Conservation (phyloP, 2,329 filamentous ascomycete species). For the Allantophomopsis lycopodina region DNA sequence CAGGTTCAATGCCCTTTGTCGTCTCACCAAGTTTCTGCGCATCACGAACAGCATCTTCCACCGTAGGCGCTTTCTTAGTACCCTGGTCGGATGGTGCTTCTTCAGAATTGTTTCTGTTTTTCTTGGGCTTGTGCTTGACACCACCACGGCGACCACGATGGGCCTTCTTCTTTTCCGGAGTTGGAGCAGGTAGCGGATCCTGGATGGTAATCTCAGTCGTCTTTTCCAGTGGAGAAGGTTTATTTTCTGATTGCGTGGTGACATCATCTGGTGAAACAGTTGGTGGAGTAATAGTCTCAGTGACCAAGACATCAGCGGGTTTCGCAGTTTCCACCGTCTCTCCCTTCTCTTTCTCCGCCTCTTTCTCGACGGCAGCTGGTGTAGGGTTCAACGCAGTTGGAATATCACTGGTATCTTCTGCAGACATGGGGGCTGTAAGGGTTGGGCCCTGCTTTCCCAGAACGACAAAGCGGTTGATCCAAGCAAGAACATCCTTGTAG, state of each 20-base stretch:
- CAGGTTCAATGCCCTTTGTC: constrained; percentile 41
- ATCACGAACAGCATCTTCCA: constrained; percentile 45
- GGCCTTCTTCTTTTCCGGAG: constrained; percentile 48
- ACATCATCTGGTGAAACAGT: constrained; percentile 15
- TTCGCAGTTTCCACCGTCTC: background rate
- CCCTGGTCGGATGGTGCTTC: constrained; percentile 19
- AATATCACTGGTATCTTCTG: background rate
- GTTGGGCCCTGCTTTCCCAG: constrained; percentile 1
- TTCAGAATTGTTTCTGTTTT: constrained; percentile 27
- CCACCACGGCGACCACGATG: constrained; percentile 62
- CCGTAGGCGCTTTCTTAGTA: constrained; percentile 22
- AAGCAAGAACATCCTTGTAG: constrained; percentile 11
- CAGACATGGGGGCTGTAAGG: background rate
- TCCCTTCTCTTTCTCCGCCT: background rate
- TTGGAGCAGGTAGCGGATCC: background rate
- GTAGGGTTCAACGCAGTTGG: background rate
- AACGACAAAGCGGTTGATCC: constrained; percentile 8
- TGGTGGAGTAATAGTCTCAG: constrained; percentile 20
- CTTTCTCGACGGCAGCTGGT: background rate
- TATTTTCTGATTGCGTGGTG: constrained; percentile 10
- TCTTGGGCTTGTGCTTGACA: constrained; percentile 44
- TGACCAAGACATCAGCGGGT: background rate
- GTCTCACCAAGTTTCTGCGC: constrained; percentile 41
- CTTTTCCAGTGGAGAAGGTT: constrained; percentile 23
- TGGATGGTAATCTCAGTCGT: constrained; percentile 13